Percentiles rank a stretch among this genome's conserved stretches.
Conservation (phyloP, 768 basidiomycete species). For the Hygrophorus russula region DNA sequence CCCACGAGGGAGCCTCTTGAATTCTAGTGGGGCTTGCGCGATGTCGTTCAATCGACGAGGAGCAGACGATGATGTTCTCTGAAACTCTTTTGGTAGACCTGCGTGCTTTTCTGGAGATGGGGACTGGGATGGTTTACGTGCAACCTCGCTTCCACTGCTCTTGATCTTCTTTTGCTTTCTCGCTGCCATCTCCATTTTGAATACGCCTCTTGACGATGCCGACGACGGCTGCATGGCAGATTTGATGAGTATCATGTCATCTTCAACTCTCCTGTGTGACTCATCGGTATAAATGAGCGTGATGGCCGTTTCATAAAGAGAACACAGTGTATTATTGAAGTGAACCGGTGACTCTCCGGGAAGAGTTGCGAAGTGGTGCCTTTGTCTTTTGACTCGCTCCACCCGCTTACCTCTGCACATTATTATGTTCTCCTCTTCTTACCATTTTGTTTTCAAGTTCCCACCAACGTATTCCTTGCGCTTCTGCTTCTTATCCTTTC, state of each 20-base stretch:
- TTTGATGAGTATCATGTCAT: slow-evolving; percentile 55
- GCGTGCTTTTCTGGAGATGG: slow-evolving; percentile 16
- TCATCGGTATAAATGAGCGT: slow-evolving; percentile 1
- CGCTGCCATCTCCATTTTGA: slow-evolving; percentile 26
- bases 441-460: slow-evolving; percentile 21
- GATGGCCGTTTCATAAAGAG: background rate
- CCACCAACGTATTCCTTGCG: slow-evolving; percentile 16
- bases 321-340: slow-evolving; percentile 49
- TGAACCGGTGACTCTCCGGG: slow-evolving; percentile 64
- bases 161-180: slow-evolving; percentile 14
- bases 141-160: slow-evolving; percentile 6
- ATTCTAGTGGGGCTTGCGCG: slow-evolving; percentile 17
- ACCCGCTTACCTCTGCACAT: slow-evolving; percentile 11
- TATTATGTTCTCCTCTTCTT: slow-evolving; percentile 18
- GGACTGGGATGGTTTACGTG: background rate
- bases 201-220: slow-evolving; percentile 32
- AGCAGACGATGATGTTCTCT: slow-evolving; percentile 34
- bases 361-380: slow-evolving; percentile 30
- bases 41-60: slow-evolving; percentile 65
- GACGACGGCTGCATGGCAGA: slow-evolving; percentile 50
- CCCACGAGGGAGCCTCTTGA: slow-evolving; percentile 37
- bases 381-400: slow-evolving; percentile 14
- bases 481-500: slow-evolving; percentile 35
- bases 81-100: slow-evolving; percentile 36
- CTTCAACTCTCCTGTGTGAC: slow-evolving; percentile 56